These are phyloP conservation scores for Acacia pycnantha DNA, from an alignment of 331 rosid genomes.

Conservation along the genomic window DNA sequence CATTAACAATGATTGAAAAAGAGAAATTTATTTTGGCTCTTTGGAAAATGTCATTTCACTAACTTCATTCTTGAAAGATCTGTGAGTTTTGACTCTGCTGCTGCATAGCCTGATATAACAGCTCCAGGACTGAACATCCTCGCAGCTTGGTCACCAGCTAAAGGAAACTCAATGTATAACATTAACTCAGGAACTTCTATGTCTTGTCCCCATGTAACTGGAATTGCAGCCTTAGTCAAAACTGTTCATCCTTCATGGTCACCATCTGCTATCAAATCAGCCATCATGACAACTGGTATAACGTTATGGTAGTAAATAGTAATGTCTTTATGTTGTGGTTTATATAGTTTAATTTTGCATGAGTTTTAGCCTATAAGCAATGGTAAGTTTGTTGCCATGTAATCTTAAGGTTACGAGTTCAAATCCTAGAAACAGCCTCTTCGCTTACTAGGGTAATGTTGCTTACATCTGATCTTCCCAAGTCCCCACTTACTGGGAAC, in stretches of 20 bases:
- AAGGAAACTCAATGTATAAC: slow-evolving; percentile 48
- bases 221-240: slow-evolving; percentile 76
- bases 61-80: neutral
- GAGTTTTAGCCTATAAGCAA: no score
- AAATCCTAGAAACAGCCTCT: no score
- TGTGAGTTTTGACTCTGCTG: slow-evolving; percentile 8
- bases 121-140: slow-evolving; percentile 90
- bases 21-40: neutral
- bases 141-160: slow-evolving; percentile 88
- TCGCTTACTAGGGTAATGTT: no score
- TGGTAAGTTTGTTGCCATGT: no score
- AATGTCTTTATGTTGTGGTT: neutral
- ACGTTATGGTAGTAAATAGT: neutral
- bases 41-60: neutral
- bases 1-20: neutral
- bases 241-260: slow-evolving; percentile 85
- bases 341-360: neutral
- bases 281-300: slow-evolving; percentile 86
- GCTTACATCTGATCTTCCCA: no score
- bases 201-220: slow-evolving; percentile 91
- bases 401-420: no score
- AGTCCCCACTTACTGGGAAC: no score
- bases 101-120: slow-evolving; percentile 69
- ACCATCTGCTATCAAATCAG: slow-evolving; percentile 78
- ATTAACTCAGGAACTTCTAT: slow-evolving; percentile 80